phyloP scores from a whole-genome alignment of 2,329 filamentous ascomycete species.

The Aspergillus melleus region DNA sequence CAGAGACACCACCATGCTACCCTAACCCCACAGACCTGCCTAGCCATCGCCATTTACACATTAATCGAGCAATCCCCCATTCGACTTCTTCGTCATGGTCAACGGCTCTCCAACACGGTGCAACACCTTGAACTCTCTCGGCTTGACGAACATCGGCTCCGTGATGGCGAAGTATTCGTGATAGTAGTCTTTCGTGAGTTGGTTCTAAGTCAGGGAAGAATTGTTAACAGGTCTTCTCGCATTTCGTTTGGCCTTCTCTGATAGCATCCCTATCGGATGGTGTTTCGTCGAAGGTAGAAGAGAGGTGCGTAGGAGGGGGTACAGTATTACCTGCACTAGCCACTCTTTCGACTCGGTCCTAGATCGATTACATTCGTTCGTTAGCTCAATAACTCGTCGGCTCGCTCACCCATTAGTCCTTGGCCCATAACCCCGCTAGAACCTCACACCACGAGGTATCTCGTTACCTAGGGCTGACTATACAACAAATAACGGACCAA shows the following conservation, averaged over 20 bases:
- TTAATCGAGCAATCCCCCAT: not conserved
- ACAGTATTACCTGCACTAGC: constrained; percentile 24
- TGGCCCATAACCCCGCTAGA: too few species aligned
- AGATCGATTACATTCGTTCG: not conserved
- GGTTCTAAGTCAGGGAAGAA: constrained; percentile 20
- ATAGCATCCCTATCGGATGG: too few species aligned
- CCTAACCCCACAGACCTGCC: too few species aligned
- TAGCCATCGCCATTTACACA: too few species aligned
- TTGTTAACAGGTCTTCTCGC: not conserved
- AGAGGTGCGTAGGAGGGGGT: too few species aligned
- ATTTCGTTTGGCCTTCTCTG: too few species aligned
- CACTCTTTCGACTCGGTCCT: constrained; percentile 31
- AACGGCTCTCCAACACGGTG: constrained; percentile 23
- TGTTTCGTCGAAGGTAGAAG: not conserved
- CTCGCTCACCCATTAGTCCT: too few species aligned
- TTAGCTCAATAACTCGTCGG: too few species aligned
- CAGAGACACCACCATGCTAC: too few species aligned
- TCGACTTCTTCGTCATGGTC: not conserved
- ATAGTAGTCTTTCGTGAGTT: constrained; percentile 46
- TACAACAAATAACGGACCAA: too few species aligned
- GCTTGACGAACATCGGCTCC: constrained; percentile 43
- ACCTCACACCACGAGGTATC: too few species aligned
- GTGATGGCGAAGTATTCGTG: constrained; percentile 42
- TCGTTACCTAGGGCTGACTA: too few species aligned
- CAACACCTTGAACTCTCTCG: constrained; percentile 34